These are phyloP conservation scores for Neoconidiobolus thromboides DNA, from an alignment of 371 early-diverging fungal species.

Conservation along the genomic window DNA sequence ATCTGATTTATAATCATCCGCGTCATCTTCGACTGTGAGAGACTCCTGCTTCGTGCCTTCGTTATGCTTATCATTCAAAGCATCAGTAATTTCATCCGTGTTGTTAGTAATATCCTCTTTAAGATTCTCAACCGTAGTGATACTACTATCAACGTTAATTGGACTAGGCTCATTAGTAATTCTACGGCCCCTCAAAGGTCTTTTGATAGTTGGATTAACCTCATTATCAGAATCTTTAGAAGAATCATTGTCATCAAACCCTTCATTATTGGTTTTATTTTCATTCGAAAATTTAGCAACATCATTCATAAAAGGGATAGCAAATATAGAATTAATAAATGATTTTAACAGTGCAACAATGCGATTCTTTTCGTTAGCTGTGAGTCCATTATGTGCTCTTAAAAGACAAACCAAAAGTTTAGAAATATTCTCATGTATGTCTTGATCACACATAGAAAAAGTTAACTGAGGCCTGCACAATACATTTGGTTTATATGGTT, in stretches of 20 bases:
- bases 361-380: conserved; percentile 38
- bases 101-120: background rate
- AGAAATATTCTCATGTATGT: conserved; percentile 26
- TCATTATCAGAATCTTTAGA: conserved; percentile 29
- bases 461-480: background rate
- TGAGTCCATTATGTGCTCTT: conserved; percentile 28
- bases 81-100: no score
- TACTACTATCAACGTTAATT: no score
- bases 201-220: conserved; percentile 7
- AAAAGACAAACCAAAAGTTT: conserved; percentile 31
- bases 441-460: background rate
- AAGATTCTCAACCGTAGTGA: background rate
- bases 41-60: no score
- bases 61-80: no score
- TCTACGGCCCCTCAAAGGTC: background rate
- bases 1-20: no score
- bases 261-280: conserved; percentile 27
- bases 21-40: no score
- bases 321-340: conserved; percentile 56
- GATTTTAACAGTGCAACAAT: conserved; percentile 53
- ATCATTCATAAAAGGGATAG: conserved; percentile 17
- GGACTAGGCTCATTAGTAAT: no score
- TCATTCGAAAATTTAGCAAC: background rate
- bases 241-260: conserved; percentile 46
- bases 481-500: conserved; percentile 10